Evolutionary conservation across 2,329 filamentous ascomycete species (phyloP).

Genomic region (Microdochium paspali): DNA sequence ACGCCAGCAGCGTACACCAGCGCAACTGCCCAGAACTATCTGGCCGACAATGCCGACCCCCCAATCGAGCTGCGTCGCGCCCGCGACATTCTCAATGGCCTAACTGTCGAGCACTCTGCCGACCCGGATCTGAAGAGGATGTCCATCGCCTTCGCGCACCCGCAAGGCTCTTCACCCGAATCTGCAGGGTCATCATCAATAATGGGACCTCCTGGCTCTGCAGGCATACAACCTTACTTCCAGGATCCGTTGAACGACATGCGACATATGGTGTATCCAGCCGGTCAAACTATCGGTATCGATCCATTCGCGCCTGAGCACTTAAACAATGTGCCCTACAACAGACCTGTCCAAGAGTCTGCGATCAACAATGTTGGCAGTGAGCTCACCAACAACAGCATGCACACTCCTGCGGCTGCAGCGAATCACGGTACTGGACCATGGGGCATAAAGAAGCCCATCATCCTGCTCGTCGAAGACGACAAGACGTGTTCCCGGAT

Average conservation of each 20-base stretch:
- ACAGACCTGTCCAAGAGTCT: slow-evolving; percentile 53
- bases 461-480: slow-evolving; percentile 85
- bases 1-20: slow-evolving; percentile 27
- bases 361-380: slow-evolving; percentile 18
- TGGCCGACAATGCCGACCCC: slow-evolving; percentile 36
- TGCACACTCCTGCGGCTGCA: slow-evolving; percentile 15
- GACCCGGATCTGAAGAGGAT: slow-evolving; percentile 47
- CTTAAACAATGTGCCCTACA: slow-evolving; percentile 87
- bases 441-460: slow-evolving; percentile 57
- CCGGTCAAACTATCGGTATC: slow-evolving; percentile 83
- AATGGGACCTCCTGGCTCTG: slow-evolving; percentile 45
- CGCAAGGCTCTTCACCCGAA: slow-evolving; percentile 41
- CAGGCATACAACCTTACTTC: slow-evolving; percentile 30
- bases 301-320: slow-evolving; percentile 93
- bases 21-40: slow-evolving; percentile 23
- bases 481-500: slow-evolving; percentile 59
- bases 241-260: slow-evolving; percentile 47
- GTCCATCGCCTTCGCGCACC: slow-evolving; percentile 37
- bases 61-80: slow-evolving; percentile 45
- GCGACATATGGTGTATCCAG: slow-evolving; percentile 73
- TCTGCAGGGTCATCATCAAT: slow-evolving; percentile 35
- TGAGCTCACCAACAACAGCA: neutral
- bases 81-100: slow-evolving; percentile 43
- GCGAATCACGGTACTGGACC: slow-evolving; percentile 30
- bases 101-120: slow-evolving; percentile 39